Evolutionary conservation across 805 yeast genomes (phyloP), one percentile per base, ranked within the genome.

Genomic region (Wickerhamiella domercqiae): DNA sequence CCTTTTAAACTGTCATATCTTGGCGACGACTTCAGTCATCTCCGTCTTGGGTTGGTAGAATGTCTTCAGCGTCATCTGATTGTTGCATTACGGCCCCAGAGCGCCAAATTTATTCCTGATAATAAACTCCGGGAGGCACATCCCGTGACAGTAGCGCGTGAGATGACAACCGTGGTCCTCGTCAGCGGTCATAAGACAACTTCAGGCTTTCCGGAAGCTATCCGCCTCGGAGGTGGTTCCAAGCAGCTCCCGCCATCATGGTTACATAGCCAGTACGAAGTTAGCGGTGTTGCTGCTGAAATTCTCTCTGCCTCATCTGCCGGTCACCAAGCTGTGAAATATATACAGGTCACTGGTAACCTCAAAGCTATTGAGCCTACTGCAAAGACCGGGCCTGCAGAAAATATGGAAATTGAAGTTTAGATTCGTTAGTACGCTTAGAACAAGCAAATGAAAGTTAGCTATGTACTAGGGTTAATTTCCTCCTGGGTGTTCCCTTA

Each of bases 1-100:
- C 97, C 98, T 40, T 82, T 87, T 67, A 87, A 83, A 60, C 67
- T 86, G 47, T 67, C 83, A 28, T 78, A 81, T 59, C 61, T 81
- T 34, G 68, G 82, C 13, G 59, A 66, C 38, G 83, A 78, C 46
- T 59, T 78, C 47, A 71, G 66, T 51, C 62, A 71, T 15, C 67
- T 73, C 43, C 73, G 77, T 60, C 67, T 84, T 42, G 96, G 95
- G 24, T 64, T 83, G 53, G 62, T 70, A 36, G 97, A 86, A 63
- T 68, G 83, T 47, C 57, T 72, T 15, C 86, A 86, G 59, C 75
- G 84, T 53, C 83, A 77, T 56, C 64, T 86, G 51, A 72, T 81
- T 44, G 75, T 76, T 36, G 65, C 80, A 17, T 75, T 72, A 53
- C 84, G 90, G 37, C 72, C 82, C 39, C 74, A 71, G 54, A 60